These are phyloP conservation scores for Tanozyma kutaoensis DNA, from an alignment of 805 yeast species.

Conservation along the genomic window DNA sequence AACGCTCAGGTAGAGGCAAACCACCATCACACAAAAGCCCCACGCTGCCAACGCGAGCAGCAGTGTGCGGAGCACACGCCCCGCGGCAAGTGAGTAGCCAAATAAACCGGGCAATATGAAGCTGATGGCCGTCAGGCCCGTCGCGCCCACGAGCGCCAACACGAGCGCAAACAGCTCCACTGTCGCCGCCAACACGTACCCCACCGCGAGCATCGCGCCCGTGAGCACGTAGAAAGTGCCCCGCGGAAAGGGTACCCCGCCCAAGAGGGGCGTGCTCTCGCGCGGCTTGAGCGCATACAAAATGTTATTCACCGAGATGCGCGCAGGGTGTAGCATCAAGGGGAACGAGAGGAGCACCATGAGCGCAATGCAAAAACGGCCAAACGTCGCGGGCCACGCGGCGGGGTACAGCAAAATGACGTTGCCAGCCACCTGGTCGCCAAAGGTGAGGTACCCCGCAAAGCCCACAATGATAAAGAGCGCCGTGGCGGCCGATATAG, in stretches of 20 bases:
- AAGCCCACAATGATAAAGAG: conserved; percentile 66
- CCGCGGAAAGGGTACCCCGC: conserved; percentile 16
- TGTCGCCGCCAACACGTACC: conserved; percentile 52
- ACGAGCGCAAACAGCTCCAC: conserved; percentile 71
- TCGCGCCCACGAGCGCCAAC: conserved; percentile 80
- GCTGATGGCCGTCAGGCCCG: conserved; percentile 87
- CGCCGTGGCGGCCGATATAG: conserved; percentile 46
- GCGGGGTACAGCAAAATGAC: conserved; percentile 67
- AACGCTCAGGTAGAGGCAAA: conserved; percentile 32
- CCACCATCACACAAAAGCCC: conserved; percentile 60
- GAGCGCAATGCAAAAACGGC: conserved; percentile 67
- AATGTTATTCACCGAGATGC: conserved; percentile 70
- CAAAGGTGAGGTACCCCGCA: conserved; percentile 79
- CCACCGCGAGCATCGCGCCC: conserved; percentile 24
- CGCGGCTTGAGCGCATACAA: conserved; percentile 14
- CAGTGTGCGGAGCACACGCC: conserved; percentile 41
- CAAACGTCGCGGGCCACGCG: conserved; percentile 50
- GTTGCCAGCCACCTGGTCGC: conserved; percentile 66
- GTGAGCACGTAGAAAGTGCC: conserved; percentile 15
- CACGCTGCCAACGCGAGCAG: conserved; percentile 39
- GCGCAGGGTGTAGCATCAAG: conserved; percentile 80
- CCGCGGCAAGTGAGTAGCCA: conserved; percentile 30
- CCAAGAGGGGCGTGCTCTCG: too few species aligned
- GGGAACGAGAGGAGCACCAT: conserved; percentile 81
- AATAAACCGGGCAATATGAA: conserved; percentile 84